Evolutionary conservation across 2,329 filamentous ascomycete genomes (phyloP), one percentile per base, ranked within the genome.

Genomic region (Tolypocladium paradoxum): DNA sequence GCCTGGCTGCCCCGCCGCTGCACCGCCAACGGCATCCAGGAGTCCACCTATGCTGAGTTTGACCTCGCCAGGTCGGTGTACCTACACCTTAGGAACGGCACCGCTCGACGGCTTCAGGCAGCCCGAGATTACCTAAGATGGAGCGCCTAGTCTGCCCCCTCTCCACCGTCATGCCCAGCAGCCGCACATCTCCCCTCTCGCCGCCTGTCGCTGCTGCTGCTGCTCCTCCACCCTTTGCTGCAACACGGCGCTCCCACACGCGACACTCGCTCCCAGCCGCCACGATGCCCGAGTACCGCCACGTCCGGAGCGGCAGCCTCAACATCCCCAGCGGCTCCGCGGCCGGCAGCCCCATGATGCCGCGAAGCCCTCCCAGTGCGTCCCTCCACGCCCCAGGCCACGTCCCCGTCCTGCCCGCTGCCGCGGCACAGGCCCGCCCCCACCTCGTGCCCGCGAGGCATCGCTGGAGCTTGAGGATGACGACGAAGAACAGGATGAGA

Each of bases 331-430:
- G 58, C 62, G 64, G 61, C 20, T 27, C 60, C 31, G 63, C 56
- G 45, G 59, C 49, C 53, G 56, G 60, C 56, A 59, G 54, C 53
- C 53, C 61, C 53, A 61, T 65, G 64, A 61, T 63, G 57, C 79
- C 82, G 48, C 71, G 81, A 61, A 84, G 81, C 68, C 82, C 82
- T 58, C 81, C 82, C 31, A 83, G 80, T 81, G 74, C 66, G 76
- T 77, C 37, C 38, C 55, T 34, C 40, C 24, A 16, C 14, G 31
- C 22, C 49, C 29, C 16, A 11, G 27, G 14, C 16, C 7, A 18
- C 2, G 34, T 55, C 24, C 24, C 29, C 48, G 16, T 22, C 7
- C 22, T 22, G 37, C 33, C 33, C 31, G 24, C 49, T 49, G 40
- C 33, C 37, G 31, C 43, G 27, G 24, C 40, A n/a, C n/a, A n/a